phyloP scores from a whole-genome alignment of 352 stramenopile species.

The Phytophthora hibernalis region DNA sequence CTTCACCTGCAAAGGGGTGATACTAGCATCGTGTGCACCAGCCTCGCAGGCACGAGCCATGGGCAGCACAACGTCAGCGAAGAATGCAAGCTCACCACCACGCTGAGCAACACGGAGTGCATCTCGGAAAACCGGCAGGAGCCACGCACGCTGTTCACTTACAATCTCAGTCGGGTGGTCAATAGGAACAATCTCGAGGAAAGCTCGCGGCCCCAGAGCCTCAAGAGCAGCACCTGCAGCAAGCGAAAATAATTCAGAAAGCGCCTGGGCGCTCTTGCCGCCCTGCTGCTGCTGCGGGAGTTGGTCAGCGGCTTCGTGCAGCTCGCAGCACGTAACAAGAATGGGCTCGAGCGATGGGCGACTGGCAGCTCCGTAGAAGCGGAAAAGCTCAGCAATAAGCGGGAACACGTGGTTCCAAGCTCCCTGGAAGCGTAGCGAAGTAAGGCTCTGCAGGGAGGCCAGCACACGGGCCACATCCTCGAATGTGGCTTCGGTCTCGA shows the following conservation, averaged over 20 bases:
- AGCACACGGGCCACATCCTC: conserved; percentile 75
- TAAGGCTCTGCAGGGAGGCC: conserved; percentile 80
- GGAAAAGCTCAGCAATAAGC: conserved; percentile 74
- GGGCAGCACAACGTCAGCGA: conserved; percentile 67
- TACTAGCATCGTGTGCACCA: conserved; percentile 67
- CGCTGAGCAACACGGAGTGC: conserved; percentile 48
- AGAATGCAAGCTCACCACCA: conserved; percentile 78
- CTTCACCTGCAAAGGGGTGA: conserved; percentile 73
- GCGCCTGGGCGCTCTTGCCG: conserved; percentile 43
- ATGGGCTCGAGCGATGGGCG: conserved; percentile 69
- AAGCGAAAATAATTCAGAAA: conserved; percentile 69
- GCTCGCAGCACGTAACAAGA: conserved; percentile 76
- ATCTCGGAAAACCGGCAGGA: conserved; percentile 84
- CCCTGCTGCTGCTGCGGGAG: conserved; percentile 57
- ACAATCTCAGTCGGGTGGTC: conserved; percentile 76
- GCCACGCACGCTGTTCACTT: conserved; percentile 78
- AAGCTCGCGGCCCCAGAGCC: conserved; percentile 69
- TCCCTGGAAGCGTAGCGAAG: conserved; percentile 83
- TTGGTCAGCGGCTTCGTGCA: conserved; percentile 82
- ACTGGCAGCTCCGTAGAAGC: conserved; percentile 69
- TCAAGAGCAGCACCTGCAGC: conserved; percentile 69
- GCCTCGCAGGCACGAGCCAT: conserved; percentile 79
- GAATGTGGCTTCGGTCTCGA: conserved; percentile 63
- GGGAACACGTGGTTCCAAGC: conserved; percentile 85
- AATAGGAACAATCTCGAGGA: conserved; percentile 81